These are phyloP conservation scores for Protostelium mycophagum DNA, from an alignment of 78 protist genomes.

Conservation along the genomic window DNA sequence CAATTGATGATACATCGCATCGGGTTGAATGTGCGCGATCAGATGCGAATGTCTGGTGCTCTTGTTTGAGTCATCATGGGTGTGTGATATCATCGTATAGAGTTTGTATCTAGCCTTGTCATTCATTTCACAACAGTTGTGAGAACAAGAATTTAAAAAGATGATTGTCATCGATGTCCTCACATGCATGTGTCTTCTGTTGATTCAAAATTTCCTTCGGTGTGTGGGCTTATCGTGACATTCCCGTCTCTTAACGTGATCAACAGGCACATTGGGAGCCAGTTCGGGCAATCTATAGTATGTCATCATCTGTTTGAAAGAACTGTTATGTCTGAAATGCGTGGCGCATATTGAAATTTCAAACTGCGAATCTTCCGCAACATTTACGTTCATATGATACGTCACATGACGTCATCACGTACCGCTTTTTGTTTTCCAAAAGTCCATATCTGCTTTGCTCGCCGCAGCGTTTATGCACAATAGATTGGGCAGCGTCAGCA, in stretches of 20 bases:
- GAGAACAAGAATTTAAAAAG: not conserved
- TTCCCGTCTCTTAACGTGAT: too few species aligned
- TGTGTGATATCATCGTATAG: not conserved
- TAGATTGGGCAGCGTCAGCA: constrained; percentile 37
- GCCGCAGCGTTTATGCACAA: constrained; percentile 38
- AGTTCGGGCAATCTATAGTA: not conserved
- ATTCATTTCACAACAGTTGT: not conserved
- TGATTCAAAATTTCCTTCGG: too few species aligned
- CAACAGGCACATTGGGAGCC: too few species aligned
- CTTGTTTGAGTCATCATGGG: not conserved
- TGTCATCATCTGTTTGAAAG: not conserved
- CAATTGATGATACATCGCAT: not conserved
- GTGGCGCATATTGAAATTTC: not conserved
- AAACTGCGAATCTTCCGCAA: too few species aligned
- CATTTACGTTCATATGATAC: not conserved
- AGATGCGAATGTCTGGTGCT: not conserved
- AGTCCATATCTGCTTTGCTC: constrained; percentile 48
- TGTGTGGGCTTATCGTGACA: too few species aligned
- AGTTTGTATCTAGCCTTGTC: not conserved
- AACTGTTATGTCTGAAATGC: not conserved
- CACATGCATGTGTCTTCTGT: too few species aligned
- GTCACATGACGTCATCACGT: constrained; percentile 30
- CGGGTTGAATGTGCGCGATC: not conserved
- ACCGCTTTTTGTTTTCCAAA: constrained; percentile 36
- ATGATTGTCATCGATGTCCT: not conserved